These are phyloP conservation scores for Vinca minor DNA, from an alignment of 257 asterid species.

Conservation along the genomic window DNA sequence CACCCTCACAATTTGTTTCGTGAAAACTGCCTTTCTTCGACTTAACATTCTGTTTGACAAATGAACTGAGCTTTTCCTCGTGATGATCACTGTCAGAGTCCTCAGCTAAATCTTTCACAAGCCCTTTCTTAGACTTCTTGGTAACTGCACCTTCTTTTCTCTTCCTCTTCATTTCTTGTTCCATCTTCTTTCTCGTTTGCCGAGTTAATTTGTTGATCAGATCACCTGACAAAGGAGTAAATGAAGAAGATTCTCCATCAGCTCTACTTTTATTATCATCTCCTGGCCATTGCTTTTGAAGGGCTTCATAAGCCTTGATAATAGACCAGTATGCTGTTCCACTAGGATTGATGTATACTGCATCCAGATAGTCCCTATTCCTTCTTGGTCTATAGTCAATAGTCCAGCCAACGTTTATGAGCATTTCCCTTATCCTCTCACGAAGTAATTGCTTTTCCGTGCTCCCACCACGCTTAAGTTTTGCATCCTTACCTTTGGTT, in stretches of 20 bases:
- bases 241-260: slow-evolving; percentile 44
- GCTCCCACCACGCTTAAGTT: slow-evolving; percentile 66
- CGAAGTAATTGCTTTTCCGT: slow-evolving; percentile 90
- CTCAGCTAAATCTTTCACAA: slow-evolving; percentile 29
- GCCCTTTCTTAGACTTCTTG: slow-evolving; percentile 30
- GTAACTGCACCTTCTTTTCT: slow-evolving; percentile 40
- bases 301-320: slow-evolving; percentile 88
- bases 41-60: slow-evolving; percentile 41
- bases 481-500: slow-evolving; percentile 24
- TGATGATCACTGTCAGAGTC: slow-evolving; percentile 52
- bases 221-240: slow-evolving; percentile 71
- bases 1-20: slow-evolving; percentile 36
- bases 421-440: slow-evolving; percentile 80
- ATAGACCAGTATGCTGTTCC: slow-evolving; percentile 99
- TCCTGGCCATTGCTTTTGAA: slow-evolving; percentile 63
- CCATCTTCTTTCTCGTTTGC: slow-evolving; percentile 80
- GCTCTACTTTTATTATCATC: slow-evolving; percentile 30
- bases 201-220: slow-evolving; percentile 76
- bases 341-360: slow-evolving; percentile 73
- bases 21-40: slow-evolving; percentile 25
- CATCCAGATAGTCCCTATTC: slow-evolving; percentile 89
- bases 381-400: slow-evolving; percentile 95
- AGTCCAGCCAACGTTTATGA: slow-evolving; percentile 70
- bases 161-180: slow-evolving; percentile 70
- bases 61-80: slow-evolving; percentile 42